These are phyloP conservation scores for Citrus reticulata DNA, from an alignment of 345 rosid species.

Conservation along the genomic window DNA sequence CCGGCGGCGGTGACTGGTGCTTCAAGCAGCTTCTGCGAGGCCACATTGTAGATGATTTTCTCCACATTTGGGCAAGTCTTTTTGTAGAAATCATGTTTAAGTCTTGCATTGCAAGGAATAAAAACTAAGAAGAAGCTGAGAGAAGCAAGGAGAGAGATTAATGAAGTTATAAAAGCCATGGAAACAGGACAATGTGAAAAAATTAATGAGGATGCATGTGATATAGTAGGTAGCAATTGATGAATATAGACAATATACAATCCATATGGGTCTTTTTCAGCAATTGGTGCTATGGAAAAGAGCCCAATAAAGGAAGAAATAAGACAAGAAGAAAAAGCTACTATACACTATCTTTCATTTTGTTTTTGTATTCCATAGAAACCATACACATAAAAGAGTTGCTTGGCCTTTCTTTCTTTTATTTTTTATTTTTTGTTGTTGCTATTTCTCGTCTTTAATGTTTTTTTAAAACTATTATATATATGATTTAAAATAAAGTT, in stretches of 20 bases:
- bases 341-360: not conserved
- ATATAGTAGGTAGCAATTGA: not conserved
- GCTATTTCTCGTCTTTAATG: no score
- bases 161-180: not conserved
- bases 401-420: not conserved
- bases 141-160: not conserved
- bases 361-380: not conserved
- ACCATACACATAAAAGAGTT: no score
- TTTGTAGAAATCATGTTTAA: constrained; percentile 7
- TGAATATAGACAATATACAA: no score
- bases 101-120: not conserved
- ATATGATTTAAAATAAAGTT: no score
- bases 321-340: not conserved
- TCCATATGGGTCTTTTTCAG: not conserved
- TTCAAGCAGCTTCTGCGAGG: not conserved
- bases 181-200: not conserved
- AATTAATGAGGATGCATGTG: not conserved
- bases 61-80: constrained; percentile 12
- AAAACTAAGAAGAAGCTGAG: not conserved
- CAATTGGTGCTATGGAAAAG: not conserved
- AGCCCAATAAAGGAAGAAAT: not conserved
- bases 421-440: no score
- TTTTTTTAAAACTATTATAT: no score
- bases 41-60: constrained; percentile 1
- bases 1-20: constrained; percentile 8